Conservation (phyloP, 208 protist genomes). For the Balamuthia mandrillaris region DNA sequence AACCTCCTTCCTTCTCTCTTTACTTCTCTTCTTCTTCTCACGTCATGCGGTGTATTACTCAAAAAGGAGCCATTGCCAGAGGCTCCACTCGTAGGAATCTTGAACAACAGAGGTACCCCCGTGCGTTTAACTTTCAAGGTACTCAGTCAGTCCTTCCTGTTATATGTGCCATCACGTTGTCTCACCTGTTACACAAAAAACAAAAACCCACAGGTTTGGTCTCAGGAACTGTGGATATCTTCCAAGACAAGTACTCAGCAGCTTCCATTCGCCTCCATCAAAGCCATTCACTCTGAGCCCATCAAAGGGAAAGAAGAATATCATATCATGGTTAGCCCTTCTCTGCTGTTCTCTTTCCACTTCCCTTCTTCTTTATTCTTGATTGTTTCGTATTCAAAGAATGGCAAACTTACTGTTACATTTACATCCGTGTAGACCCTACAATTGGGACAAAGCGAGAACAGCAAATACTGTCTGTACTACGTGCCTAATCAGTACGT, state of each 20-base stretch:
- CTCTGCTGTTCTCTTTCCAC: not conserved
- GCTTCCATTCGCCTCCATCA: slow-evolving; percentile 14
- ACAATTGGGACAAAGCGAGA: not conserved
- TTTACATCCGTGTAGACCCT: not conserved
- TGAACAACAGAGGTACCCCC: slow-evolving; percentile 6
- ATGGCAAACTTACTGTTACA: not conserved
- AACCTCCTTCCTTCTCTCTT: not conserved
- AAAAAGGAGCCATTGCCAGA: slow-evolving; percentile 15
- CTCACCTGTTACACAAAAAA: not conserved
- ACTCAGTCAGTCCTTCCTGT: not conserved
- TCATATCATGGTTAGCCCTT: slow-evolving; percentile 38
- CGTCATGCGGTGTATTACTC: no score
- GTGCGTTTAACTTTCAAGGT: slow-evolving; percentile 38
- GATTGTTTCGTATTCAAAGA: not conserved
- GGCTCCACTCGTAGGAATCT: not conserved
- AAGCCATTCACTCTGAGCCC: slow-evolving; percentile 24
- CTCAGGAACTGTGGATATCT: slow-evolving; percentile 28
- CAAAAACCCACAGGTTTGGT: slow-evolving; percentile 6
- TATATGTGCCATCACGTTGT: not conserved
- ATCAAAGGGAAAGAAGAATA: slow-evolving; percentile 50
- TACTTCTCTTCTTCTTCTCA: not conserved
- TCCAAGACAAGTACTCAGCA: slow-evolving; percentile 37
- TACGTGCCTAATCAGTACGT: slow-evolving; percentile 36
- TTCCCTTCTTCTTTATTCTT: not conserved
- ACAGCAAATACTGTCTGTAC: slow-evolving; percentile 41